Conservation (phyloP, 176 grass and related monocot species). For the Oryza rufipogon region DNA sequence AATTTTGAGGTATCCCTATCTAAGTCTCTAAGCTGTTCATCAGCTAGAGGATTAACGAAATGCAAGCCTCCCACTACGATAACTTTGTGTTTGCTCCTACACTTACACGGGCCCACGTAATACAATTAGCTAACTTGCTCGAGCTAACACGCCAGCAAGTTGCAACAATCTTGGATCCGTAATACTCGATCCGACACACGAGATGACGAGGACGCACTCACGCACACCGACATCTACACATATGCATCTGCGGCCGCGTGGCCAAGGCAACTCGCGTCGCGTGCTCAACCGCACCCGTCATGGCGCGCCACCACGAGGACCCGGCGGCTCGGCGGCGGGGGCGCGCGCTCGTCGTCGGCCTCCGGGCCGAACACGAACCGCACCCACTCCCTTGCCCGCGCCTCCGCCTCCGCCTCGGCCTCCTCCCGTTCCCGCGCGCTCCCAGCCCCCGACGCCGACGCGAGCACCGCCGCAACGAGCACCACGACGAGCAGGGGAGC, state of each 20-base stretch:
- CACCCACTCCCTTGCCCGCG: constrained; percentile 51
- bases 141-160: neutral
- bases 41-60: neutral
- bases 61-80: neutral
- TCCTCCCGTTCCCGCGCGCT: constrained; percentile 16
- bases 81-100: neutral
- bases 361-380: constrained; percentile 61
- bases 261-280: neutral
- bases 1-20: neutral
- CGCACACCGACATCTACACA: neutral
- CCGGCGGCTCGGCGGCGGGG: neutral
- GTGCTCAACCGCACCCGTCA: constrained; percentile 12
- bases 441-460: constrained; percentile 21
- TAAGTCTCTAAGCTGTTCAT: neutral
- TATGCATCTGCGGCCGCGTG: neutral
- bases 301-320: neutral
- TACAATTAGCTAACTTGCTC: neutral
- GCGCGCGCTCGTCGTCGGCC: neutral
- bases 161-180: constrained; percentile 18
- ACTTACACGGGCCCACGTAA: neutral
- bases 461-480: constrained; percentile 51
- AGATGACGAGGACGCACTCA: neutral
- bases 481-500: constrained; percentile 57
- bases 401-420: constrained; percentile 44
- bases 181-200: constrained; percentile 30